Base-by-base conservation (phyloP, 2,329 filamentous ascomycete species). In the Stachybotrys chartarum region DNA sequence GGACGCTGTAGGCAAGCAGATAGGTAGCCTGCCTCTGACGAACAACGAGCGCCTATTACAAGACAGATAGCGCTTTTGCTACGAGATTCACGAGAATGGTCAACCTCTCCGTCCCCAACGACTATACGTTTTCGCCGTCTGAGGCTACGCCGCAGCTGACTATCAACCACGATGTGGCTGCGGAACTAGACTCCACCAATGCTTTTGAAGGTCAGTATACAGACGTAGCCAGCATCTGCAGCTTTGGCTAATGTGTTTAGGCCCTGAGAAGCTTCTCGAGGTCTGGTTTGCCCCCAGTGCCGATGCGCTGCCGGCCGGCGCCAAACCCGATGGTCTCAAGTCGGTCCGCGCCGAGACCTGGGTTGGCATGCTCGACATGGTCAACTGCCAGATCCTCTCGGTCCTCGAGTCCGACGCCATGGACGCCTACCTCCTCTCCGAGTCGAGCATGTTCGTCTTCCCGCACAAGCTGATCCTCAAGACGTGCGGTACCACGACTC, bases 401-500 rank as follows among this genome's bases (percentile, higher is more conserved):
- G 88, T 96, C 59, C 84, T 99, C 60, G 87, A 93, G 69, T 96
- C 93, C 30, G 91, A 96, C 60, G 87, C 93, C 68, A 88, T 97
- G 64, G 94, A 99, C 69, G 93, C 94, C 61, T 99, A 99, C 70
- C 84, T 99, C 7, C 81, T 99, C 55, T 99, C 94, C 60, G 94
- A 99, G 76, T 97, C 94, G 46, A 97, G 94, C 88, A 96, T 99
- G 92, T 99, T 99, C 70, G 91, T 99, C 64, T 99, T 96, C 73
- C 91, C 92, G n/a, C 94, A 99, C 83, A 99, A 99, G 80, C 83
- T 99, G 60, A 96, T 99, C 58, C 79, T 99, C 63, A 99, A 99
- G 83, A 99, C 94, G 7, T 99, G 94, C 67, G 94, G 94, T 58
- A 99, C 94, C 30, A 99, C 94, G 14, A 99, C 94, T 3, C 78